Evolutionary conservation across 805 yeast genomes (phyloP).

Genomic region (Candida caryicola): DNA sequence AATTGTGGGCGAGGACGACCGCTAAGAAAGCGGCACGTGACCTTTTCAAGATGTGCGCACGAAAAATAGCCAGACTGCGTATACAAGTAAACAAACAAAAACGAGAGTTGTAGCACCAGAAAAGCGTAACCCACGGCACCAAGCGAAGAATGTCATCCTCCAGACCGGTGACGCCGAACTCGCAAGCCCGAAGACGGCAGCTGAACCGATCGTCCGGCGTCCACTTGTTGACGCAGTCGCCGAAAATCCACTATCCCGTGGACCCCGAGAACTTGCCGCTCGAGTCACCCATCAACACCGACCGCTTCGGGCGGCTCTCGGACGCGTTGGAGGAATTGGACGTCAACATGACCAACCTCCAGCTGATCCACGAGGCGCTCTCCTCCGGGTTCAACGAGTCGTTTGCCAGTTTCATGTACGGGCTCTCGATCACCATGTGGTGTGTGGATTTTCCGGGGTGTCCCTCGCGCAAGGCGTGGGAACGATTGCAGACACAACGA

Average conservation of each 20-base stretch:
- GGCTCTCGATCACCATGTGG: slow-evolving; percentile 82
- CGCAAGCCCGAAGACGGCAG: slow-evolving; percentile 17
- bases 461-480: slow-evolving; percentile 35
- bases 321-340: slow-evolving; percentile 57
- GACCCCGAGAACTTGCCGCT: slow-evolving; percentile 40
- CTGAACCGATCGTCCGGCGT: slow-evolving; percentile 24
- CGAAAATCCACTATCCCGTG: slow-evolving; percentile 44
- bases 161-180: slow-evolving; percentile 22
- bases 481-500: slow-evolving; percentile 23
- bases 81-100: background rate
- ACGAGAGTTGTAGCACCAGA: too few species aligned
- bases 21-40: slow-evolving; percentile 17
- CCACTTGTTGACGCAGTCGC: slow-evolving; percentile 35
- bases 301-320: slow-evolving; percentile 42
- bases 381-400: slow-evolving; percentile 68
- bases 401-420: slow-evolving; percentile 72
- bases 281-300: slow-evolving; percentile 37
- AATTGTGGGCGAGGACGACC: slow-evolving; percentile 61
- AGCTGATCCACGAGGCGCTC: slow-evolving; percentile 59
- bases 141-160: slow-evolving; percentile 20
- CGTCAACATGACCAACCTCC: slow-evolving; percentile 54
- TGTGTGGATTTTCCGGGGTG: slow-evolving; percentile 67
- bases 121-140: too few species aligned
- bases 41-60: too few species aligned
- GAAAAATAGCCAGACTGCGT: too few species aligned